Conservation (phyloP, 345 rosid genomes). For the Eucalyptus pauciflora region DNA sequence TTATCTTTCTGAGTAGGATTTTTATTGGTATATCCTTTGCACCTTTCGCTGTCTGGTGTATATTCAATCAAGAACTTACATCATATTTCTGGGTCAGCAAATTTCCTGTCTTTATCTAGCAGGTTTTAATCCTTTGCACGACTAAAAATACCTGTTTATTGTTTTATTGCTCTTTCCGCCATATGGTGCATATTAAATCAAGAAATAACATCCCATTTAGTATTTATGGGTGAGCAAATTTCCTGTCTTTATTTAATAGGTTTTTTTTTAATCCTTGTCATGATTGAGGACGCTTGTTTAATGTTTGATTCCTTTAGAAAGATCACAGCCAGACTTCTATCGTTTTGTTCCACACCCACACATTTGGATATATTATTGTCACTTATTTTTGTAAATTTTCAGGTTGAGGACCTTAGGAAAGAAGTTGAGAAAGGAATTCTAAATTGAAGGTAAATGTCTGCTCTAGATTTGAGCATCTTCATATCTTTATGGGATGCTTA, state of each 20-base stretch:
- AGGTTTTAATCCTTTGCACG: not conserved
- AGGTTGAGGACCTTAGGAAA: conserved; percentile 72
- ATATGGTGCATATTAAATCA: not conserved
- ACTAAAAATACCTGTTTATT: not conserved
- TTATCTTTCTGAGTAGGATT: not conserved
- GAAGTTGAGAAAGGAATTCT: conserved; percentile 56
- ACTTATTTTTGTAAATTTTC: not conserved
- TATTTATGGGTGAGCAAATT: not conserved
- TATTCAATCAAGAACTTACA: not conserved
- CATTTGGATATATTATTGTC: not conserved
- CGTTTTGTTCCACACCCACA: not conserved
- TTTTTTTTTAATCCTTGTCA: not conserved
- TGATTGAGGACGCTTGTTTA: not conserved
- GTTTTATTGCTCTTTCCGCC: not conserved
- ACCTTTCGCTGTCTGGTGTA: not conserved
- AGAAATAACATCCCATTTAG: not conserved
- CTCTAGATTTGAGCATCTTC: not conserved
- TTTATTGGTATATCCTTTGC: not conserved
- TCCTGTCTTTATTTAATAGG: not conserved
- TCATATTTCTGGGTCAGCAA: not conserved
- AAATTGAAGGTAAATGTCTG: conserved; percentile 55
- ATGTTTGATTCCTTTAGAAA: not conserved
- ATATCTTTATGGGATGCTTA: not conserved
- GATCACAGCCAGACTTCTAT: not conserved
- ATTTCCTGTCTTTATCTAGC: not conserved